Percentiles rank a stretch among this genome's conserved stretches.
phyloP scores from a whole-genome alignment of 495 filamentous ascomycete species.

The Trichoderma gamsii region DNA sequence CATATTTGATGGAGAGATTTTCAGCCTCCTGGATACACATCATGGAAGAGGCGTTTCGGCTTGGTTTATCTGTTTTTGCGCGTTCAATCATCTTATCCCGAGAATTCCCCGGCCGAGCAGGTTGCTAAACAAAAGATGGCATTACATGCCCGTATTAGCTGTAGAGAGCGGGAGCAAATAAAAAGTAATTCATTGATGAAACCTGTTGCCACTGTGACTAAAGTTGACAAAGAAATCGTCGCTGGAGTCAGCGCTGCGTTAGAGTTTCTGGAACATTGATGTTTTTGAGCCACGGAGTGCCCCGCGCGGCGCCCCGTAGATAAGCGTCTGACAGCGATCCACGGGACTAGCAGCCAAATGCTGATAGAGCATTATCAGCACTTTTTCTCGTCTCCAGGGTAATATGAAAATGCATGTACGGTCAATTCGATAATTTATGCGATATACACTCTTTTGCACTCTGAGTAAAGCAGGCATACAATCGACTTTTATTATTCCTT shows the following conservation, averaged over 20 bases:
- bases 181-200: background rate
- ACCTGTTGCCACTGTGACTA: background rate
- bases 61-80: background rate
- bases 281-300: background rate
- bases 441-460: background rate
- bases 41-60: slow-evolving; percentile 3
- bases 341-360: background rate
- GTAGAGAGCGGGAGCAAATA: background rate
- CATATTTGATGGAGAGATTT: background rate
- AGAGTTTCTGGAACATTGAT: background rate
- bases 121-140: background rate
- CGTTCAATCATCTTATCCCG: background rate
- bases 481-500: background rate
- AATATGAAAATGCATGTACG: background rate
- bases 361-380: background rate
- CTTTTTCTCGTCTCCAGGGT: background rate
- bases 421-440: background rate
- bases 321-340: slow-evolving; percentile 8
- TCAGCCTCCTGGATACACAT: background rate
- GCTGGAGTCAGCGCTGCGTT: background rate
- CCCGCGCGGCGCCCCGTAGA: slow-evolving; percentile 1
- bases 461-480: background rate
- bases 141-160: background rate
- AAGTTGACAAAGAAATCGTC: background rate
- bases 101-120: background rate